A percentile compares a stretch with the other conserved stretches of the same genome.
Conservation (phyloP, 768 basidiomycete species). For the Chlorophyllum brunneum region DNA sequence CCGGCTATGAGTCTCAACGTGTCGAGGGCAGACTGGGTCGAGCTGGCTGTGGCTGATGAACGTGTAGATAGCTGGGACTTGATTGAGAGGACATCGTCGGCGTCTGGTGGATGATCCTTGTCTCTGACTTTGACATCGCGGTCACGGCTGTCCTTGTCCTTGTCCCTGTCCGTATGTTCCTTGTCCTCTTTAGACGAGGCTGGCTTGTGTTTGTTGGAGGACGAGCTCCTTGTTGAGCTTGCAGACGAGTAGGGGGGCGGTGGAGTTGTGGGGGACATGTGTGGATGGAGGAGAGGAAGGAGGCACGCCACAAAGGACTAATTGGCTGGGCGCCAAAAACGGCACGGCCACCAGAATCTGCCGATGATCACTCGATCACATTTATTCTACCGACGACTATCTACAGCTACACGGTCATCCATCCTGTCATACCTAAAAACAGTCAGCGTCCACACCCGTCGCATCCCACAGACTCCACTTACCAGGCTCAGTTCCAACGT, state of each 20-base stretch:
- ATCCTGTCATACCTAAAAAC: slow-evolving; percentile 5
- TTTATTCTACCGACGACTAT: slow-evolving; percentile 5
- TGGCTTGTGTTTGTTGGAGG: slow-evolving; percentile 2
- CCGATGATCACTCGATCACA: slow-evolving; percentile 3
- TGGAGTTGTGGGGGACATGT: background rate
- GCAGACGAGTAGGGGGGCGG: slow-evolving; percentile 2
- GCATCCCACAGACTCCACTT: slow-evolving; percentile 16
- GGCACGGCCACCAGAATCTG: slow-evolving; percentile 6
- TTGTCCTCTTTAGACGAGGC: slow-evolving; percentile 1
- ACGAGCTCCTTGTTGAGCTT: background rate
- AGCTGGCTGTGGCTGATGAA: slow-evolving; percentile 7
- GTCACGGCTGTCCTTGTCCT: too few relatives aligned
- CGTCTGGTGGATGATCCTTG: too few relatives aligned
- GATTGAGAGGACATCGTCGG: background rate
- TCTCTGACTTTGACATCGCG: too few relatives aligned
- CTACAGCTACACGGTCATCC: background rate
- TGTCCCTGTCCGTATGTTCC: background rate
- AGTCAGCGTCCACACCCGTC: background rate
- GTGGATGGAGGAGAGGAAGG: background rate
- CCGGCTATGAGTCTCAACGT: slow-evolving; percentile 30
- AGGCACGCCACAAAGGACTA: slow-evolving; percentile 7
- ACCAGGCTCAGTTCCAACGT: slow-evolving; percentile 96
- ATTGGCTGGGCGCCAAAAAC: slow-evolving; percentile 9
- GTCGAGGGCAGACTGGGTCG: slow-evolving; percentile 17
- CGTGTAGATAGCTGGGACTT: background rate